Evolutionary conservation across 257 asterid species (phyloP), one percentile per base, ranked within the genome.

Genomic region (Ballota nigra): DNA sequence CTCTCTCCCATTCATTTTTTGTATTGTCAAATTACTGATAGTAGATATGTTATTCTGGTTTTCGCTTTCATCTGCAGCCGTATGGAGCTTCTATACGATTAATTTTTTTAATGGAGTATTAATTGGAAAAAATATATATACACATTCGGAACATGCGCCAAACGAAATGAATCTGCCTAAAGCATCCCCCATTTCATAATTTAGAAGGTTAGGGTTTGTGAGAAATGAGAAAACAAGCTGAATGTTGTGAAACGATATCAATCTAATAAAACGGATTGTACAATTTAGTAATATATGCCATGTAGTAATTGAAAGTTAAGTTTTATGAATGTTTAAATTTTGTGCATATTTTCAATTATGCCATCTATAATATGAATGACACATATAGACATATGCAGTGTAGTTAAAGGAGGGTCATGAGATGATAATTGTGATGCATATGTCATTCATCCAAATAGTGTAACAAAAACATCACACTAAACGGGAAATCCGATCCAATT

Each of bases 161-260:
- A 59, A 59, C 4, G 1, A 29, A 15, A 60, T 60, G 24, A 60
- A 31, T 60, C 16, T 5, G 6, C 22, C 55, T 47, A 47, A 43
- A 43, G 57, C 24, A 51, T 11, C 57, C n/a, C 10, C 23, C 11
- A 19, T 6, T 51, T 51, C 12, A n/a, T 60, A 26, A 26, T 1
- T 26, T 26, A 3, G 29, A 26, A 26, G 29, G 29, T 8, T 33
- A 2, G 68, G 16, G 51, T 63, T 38, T 20, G 3, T 63, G 33
- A 38, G 52, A 22, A 61, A 28, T 18, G 19, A 15, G 41, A 59
- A 15, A 15, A 28, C 40, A 6, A 1, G 43, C 23, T 28, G 15
- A 59, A 59, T 59, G 49, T 61, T 31, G 49, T 61, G 67, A 61
- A 59, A 28, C 8, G 13, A 59, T 28, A 59, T 59, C 34, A 59